Base-by-base conservation (phyloP, 1,284 basidiomycete species). In the Sphaerobolus stellatus region DNA sequence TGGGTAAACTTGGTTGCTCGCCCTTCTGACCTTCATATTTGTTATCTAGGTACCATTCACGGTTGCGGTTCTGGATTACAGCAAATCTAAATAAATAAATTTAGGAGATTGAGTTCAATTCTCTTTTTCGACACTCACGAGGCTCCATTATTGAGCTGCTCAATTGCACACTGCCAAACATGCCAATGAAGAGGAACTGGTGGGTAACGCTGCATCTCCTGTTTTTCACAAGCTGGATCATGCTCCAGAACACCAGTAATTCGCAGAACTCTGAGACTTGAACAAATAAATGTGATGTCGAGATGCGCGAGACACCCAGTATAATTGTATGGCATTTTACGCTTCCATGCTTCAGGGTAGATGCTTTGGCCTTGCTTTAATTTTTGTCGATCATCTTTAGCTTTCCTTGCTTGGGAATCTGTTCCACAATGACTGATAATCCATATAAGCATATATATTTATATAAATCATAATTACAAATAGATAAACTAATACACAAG, bases 221-320 rank as follows among this genome's bases (percentile, higher is more conserved):
- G 55, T 7, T 47, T 30, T 14, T 50, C 30, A 54, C 70, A 70
- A 0, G 16, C 59, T 5, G 57, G 40, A 50, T 70, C 64, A 48
- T 71, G 70, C 13, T 56, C 48, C 1, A 68, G 50, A 20, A 58
- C 53, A 2, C 68, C 70, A 5, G 54, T 22, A 16, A 71, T 59
- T 1, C 62, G 56, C 16, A 8, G 20, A 13, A 43, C 28, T 24
- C 2, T 8, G 16, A 16, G 28, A 13, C 13, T 13, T 36, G 13
- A n/a, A 8, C 22, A 25, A 22, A 14, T 9, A 22, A 57, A 61
- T 0, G 64, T 67, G 22, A 73, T 54, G 20, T 73, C 69, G 5
- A 62, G 61, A 58, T 73, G 71, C 1, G 70, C 71, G 16, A 68
- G 59, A 50, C 72, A 74, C 1, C 65, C 41, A 14, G 41, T 43